Evolutionary conservation across 345 rosid species (phyloP).

Genomic region (sweet orange (Citrus sinensis)): DVS_A1.0 CM039163.1:26260001-26260500

Average conservation of each 20-base stretch:
- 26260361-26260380: background rate
- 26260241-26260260: background rate
- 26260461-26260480: constrained; percentile 86
- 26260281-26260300: background rate
- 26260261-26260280: background rate
- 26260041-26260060: background rate
- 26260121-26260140: background rate
- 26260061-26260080: background rate
- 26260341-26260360: background rate
- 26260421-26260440: constrained; percentile 93
- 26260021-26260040: too few relatives aligned
- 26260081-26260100: background rate
- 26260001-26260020: too few relatives aligned
- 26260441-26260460: constrained; percentile 89
- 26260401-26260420: constrained; percentile 79
- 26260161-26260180: background rate
- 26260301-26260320: background rate
- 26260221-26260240: background rate
- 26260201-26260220: background rate
- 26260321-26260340: background rate
- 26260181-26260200: background rate
- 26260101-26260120: background rate
- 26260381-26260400: constrained; percentile 34
- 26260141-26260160: background rate
- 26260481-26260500: constrained; percentile 97